Evolutionary conservation across 345 rosid species (phyloP), one percentile per base, ranked within the genome.

Genomic region (Iberis pinnata): DNA sequence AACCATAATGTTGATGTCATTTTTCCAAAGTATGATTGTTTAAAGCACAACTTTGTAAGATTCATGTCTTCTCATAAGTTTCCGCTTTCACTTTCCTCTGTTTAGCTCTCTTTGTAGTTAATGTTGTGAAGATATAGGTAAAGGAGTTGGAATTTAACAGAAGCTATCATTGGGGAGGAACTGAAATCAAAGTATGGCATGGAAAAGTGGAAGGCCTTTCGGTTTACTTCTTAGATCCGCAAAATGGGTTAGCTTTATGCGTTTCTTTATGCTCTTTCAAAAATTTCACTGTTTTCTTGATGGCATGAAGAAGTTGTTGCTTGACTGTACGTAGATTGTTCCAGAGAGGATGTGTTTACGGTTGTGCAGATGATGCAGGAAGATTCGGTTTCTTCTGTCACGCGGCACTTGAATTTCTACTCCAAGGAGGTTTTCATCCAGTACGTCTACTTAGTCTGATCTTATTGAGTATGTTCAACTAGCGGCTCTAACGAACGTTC

Each of bases 331-430:
- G n/a, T 77, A 90, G 98, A 41, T 67, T 86, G 60, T 82, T 90
- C 49, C 17, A 24, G 74, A 68, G 67, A 56, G 92, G 96, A 7
- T 79, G 92, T 59, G 62, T 86, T 49, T 90, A 90, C 61, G 98
- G 96, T 57, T 62, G 85, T 61, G 64, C 63, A 22, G 80, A 90
- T 66, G 96, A 90, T 73, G 88, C 82, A 43, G 78, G 74, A 70
- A 80, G 98, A 65, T 86, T 86, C 61, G 86, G 80, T 52, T 86
- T 84, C 76, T 90, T 90, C 69, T 87, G 96, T 73, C 98, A 84
- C 43, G 88, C 98, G 12, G 96, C 98, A 56, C 85, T 90, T 43
- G 98, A 90, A 67, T 90, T 82, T 65, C 82, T 87, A 63, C 84
- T 68, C 12, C 92, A 90, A 78, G 75, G 79, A 41, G 96, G 98